Evolutionary conservation across 257 asterid species (phyloP).

Genomic region (Nicotiana noctiflora): DNA sequence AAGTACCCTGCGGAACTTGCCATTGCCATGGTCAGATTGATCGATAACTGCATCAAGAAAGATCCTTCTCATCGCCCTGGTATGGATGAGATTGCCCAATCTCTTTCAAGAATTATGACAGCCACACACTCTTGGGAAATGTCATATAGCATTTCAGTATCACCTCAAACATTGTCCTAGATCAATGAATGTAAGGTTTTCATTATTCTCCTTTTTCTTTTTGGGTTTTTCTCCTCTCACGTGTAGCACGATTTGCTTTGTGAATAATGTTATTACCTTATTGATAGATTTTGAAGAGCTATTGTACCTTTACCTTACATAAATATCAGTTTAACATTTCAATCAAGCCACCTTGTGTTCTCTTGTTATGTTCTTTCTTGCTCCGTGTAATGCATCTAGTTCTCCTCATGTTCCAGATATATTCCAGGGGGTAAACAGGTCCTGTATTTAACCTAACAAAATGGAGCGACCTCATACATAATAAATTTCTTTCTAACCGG

Average conservation of each 20-base stretch:
- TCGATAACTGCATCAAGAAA: constrained; percentile 51
- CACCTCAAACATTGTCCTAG: constrained; percentile 22
- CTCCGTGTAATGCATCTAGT: not conserved
- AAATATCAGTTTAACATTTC: not conserved
- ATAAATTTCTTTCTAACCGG: not conserved
- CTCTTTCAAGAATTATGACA: constrained; percentile 44
- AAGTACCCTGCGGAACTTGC: constrained; percentile 50
- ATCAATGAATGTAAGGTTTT: constrained; percentile 3
- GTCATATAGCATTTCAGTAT: constrained; percentile 32
- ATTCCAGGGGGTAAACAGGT: not conserved
- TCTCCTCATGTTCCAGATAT: not conserved
- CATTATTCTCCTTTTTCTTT: not conserved
- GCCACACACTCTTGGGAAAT: constrained; percentile 51
- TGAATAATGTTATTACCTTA: not conserved
- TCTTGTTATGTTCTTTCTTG: not conserved
- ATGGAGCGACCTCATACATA: not conserved
- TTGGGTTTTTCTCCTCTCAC: not conserved
- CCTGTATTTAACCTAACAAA: not conserved
- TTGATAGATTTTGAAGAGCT: not conserved
- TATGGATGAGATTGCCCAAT: constrained; percentile 63
- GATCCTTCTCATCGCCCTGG: constrained; percentile 58
- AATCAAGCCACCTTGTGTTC: not conserved
- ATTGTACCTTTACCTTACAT: not conserved
- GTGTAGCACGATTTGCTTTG: not conserved
- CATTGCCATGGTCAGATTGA: constrained; percentile 35